Conservation (phyloP, 805 yeast species). For the Candida vartiovaarae region DNA sequence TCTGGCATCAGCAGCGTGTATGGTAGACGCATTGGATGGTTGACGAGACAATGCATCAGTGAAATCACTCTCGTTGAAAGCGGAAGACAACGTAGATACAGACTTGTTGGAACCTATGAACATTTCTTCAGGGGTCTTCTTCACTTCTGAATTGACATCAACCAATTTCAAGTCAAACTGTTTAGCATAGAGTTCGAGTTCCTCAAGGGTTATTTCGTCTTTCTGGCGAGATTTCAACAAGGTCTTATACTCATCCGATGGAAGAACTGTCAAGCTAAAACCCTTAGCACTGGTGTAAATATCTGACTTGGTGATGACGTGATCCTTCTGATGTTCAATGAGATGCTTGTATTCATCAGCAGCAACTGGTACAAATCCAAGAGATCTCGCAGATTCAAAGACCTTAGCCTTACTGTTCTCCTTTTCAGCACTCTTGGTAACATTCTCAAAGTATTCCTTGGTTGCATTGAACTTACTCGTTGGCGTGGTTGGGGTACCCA, state of each 20-base stretch:
- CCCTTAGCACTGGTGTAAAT: conserved; percentile 31
- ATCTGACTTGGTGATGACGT: conserved; percentile 26
- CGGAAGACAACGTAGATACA: conserved; percentile 18
- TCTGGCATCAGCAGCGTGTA: conserved; percentile 8
- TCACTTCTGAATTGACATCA: conserved; percentile 13
- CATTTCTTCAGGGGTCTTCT: neutral
- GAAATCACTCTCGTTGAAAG: conserved; percentile 23
- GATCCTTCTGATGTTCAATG: conserved; percentile 25
- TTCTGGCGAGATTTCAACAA: conserved; percentile 25
- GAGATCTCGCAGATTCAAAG: conserved; percentile 26
- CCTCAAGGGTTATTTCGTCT: conserved; percentile 24
- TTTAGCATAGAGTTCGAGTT: conserved; percentile 28
- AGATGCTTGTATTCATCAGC: conserved; percentile 28
- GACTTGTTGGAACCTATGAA: conserved; percentile 14
- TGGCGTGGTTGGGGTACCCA: conserved; percentile 12
- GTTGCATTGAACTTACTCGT: conserved; percentile 26
- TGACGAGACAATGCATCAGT: conserved; percentile 25
- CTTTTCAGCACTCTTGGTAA: conserved; percentile 22
- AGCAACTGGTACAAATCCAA: conserved; percentile 29
- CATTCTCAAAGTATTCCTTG: conserved; percentile 29
- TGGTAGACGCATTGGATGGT: conserved; percentile 21
- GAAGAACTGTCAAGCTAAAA: conserved; percentile 36
- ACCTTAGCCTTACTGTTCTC: conserved; percentile 22
- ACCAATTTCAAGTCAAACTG: conserved; percentile 29
- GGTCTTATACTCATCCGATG: conserved; percentile 35